A percentile compares a stretch with the other conserved stretches of the same genome.
Conservation (phyloP, 129 eudicot species). For the Tagetes patula region DNA sequence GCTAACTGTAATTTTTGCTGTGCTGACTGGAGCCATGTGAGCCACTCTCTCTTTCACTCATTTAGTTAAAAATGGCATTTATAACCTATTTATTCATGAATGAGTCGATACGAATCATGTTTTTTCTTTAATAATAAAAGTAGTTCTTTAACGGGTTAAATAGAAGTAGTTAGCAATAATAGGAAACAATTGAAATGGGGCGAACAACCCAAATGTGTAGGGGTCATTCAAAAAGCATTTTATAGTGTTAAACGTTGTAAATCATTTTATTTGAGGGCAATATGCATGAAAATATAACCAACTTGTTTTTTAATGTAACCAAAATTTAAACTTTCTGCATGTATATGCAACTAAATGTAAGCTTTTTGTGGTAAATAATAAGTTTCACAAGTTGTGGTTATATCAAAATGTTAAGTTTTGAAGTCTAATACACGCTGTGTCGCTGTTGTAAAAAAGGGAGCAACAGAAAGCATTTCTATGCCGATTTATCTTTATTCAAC, state of each 20-base stretch:
- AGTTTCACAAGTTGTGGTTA: neutral
- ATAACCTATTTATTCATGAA: neutral
- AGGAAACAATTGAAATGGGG: neutral
- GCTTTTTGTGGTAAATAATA: neutral
- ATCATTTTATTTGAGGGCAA: neutral
- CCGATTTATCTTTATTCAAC: neutral
- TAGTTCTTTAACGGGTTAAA: no score
- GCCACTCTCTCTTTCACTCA: neutral
- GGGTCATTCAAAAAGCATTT: neutral
- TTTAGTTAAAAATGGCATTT: neutral
- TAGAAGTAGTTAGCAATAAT: neutral
- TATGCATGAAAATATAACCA: neutral
- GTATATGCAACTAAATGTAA: neutral
- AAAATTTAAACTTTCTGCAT: neutral
- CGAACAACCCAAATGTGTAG: neutral
- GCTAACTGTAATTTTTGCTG: slow-evolving; percentile 65
- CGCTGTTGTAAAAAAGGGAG: neutral
- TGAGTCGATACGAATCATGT: neutral
- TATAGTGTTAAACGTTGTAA: neutral
- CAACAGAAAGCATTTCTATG: neutral
- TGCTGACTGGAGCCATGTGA: slow-evolving; percentile 80
- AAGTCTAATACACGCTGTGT: neutral
- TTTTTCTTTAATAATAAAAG: neutral
- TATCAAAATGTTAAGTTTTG: neutral
- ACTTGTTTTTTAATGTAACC: neutral